Evolutionary conservation across 495 filamentous ascomycete genomes (phyloP).

Genomic region (Tuber indicum): DNA sequence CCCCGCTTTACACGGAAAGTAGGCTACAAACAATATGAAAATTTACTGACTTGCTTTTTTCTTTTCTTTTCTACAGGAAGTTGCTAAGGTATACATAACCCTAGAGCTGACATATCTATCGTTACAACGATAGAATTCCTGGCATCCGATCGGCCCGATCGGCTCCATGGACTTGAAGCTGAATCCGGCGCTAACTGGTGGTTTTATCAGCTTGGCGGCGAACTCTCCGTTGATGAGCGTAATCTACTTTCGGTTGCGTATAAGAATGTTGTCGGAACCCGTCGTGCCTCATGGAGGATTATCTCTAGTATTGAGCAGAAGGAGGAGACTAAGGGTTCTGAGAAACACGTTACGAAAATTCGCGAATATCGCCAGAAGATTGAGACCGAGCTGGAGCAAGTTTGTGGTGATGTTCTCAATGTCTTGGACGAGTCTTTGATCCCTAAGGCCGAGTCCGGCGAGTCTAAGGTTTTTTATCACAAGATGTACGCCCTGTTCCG

Average conservation of each 20-base stretch:
- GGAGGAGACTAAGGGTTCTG: constrained; percentile 98
- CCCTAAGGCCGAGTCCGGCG: constrained; percentile 93
- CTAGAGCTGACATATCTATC: background rate
- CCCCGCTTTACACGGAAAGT: constrained; percentile 17
- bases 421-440: constrained; percentile 94
- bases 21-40: background rate
- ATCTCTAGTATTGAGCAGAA: constrained; percentile 99
- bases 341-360: constrained; percentile 93
- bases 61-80: constrained; percentile 56
- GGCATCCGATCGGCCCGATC: constrained; percentile 4
- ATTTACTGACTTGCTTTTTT: background rate
- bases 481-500: constrained; percentile 74
- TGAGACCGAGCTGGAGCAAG: constrained; percentile 92
- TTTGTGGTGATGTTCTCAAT: constrained; percentile 97
- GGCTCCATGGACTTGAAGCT: constrained; percentile 9
- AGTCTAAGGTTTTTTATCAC: constrained; percentile 99
- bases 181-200: constrained; percentile 39
- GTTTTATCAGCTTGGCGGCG: constrained; percentile 67
- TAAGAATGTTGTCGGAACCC: constrained; percentile 99
- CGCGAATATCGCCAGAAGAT: constrained; percentile 99
- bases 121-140: constrained; percentile 9
- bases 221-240: constrained; percentile 96
- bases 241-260: constrained; percentile 98
- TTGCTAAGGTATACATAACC: constrained; percentile 72
- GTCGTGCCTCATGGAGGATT: constrained; percentile 98